These are phyloP conservation scores for Graphiopsis chlorocephala DNA, from an alignment of 2,329 filamentous ascomycete genomes.

Conservation along the genomic window DNA sequence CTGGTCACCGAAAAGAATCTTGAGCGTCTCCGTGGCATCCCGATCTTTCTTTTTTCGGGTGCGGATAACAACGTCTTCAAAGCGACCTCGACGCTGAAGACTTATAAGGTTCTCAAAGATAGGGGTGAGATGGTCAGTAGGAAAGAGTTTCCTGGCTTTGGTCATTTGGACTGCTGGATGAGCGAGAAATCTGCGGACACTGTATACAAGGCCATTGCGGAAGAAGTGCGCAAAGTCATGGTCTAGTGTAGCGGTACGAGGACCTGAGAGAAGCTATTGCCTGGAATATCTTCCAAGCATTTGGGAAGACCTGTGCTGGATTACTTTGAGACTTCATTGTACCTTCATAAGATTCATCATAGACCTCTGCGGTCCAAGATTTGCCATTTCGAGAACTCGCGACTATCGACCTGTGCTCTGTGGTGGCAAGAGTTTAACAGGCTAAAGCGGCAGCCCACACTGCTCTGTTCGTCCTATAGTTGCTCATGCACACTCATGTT, in stretches of 20 bases:
- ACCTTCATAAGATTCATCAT: neutral
- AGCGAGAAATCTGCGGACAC: slow-evolving; percentile 21
- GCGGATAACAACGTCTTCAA: neutral
- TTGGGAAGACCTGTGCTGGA: neutral
- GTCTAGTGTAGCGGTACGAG: neutral
- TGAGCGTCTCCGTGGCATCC: neutral
- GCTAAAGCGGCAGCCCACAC: neutral
- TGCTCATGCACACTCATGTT: neutral
- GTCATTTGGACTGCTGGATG: slow-evolving; percentile 31
- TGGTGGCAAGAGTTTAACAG: neutral
- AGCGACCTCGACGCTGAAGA: slow-evolving; percentile 22
- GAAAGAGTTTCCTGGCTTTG: slow-evolving; percentile 27
- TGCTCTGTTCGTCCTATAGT: neutral
- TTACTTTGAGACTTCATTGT: neutral
- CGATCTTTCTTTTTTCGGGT: neutral
- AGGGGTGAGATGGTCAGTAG: slow-evolving; percentile 27
- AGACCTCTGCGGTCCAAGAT: neutral
- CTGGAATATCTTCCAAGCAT: neutral
- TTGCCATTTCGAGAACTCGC: neutral
- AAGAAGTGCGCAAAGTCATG: neutral
- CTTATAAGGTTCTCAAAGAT: slow-evolving; percentile 3
- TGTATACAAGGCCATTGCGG: neutral
- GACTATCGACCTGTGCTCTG: neutral
- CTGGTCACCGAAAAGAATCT: slow-evolving; percentile 4
- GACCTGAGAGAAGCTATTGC: neutral